Conservation (phyloP, 306 rosid species). For the Argentina anserina region DNA sequence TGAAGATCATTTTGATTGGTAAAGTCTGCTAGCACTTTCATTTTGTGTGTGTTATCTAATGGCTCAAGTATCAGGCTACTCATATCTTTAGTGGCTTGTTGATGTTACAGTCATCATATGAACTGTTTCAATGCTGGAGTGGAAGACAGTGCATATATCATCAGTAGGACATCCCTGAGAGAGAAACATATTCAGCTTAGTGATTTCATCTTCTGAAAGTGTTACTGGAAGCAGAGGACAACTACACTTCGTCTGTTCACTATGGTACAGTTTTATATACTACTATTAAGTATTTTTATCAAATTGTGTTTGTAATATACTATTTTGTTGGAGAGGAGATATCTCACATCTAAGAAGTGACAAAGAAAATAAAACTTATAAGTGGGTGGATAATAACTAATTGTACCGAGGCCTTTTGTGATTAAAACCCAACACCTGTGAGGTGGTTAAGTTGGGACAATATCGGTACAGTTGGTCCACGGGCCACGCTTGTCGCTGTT, state of each 20-base stretch:
- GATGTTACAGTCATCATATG: conserved; percentile 75
- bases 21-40: neutral
- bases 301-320: neutral
- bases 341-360: too few species aligned
- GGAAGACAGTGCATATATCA: conserved; percentile 59
- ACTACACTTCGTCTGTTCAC: neutral
- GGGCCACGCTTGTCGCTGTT: too few species aligned
- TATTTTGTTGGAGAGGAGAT: neutral
- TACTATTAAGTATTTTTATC: neutral
- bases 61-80: neutral
- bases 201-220: conserved; percentile 70
- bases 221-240: neutral
- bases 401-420: too few species aligned
- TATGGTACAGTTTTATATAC: neutral
- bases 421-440: too few species aligned
- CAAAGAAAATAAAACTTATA: too few species aligned
- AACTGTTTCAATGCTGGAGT: conserved; percentile 67
- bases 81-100: conserved; percentile 12
- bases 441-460: too few species aligned
- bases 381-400: too few species aligned
- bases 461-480: too few species aligned
- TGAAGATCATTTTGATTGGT: conserved; percentile 85
- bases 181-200: conserved; percentile 44
- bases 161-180: conserved; percentile 31
- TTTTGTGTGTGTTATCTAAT: neutral